Percentiles rank a stretch among this genome's conserved stretches.
These are phyloP conservation scores for Boletus sensibilis DNA, from an alignment of 768 basidiomycete genomes.

Conservation along the genomic window DNA sequence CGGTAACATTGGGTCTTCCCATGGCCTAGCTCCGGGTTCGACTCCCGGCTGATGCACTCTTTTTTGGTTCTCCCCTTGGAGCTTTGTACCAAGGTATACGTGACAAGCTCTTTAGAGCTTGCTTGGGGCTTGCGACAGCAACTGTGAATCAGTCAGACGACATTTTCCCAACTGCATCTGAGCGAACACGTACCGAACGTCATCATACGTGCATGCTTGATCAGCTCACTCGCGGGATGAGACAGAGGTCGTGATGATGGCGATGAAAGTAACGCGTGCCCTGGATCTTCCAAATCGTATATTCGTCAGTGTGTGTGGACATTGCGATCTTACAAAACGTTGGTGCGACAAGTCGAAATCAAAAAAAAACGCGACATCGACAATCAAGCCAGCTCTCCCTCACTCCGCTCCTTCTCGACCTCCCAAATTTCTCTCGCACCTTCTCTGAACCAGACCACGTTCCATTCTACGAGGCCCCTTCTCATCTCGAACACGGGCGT, in stretches of 20 bases:
- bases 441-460: slow-evolving; percentile 81
- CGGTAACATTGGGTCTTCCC: slow-evolving; percentile 90
- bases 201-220: too few species aligned
- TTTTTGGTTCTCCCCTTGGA: too few species aligned
- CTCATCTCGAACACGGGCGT: slow-evolving; percentile 70
- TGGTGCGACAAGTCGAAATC: background rate
- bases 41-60: slow-evolving; percentile 52
- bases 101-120: background rate
- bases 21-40: slow-evolving; percentile 64
- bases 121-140: background rate
- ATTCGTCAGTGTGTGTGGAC: background rate
- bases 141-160: background rate
- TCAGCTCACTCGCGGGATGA: background rate
- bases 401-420: slow-evolving; percentile 57
- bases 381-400: slow-evolving; percentile 17
- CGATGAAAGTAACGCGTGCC: background rate
- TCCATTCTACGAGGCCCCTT: slow-evolving; percentile 79
- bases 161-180: background rate
- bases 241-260: background rate
- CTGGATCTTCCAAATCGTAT: background rate
- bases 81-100: too few species aligned
- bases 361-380: too few species aligned
- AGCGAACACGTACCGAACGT: background rate
- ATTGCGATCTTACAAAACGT: background rate
- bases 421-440: slow-evolving; percentile 82